A percentile compares a stretch with the other conserved stretches of the same genome.
Conservation (phyloP, 805 yeast species). For the Suhomyces emberorum region DNA sequence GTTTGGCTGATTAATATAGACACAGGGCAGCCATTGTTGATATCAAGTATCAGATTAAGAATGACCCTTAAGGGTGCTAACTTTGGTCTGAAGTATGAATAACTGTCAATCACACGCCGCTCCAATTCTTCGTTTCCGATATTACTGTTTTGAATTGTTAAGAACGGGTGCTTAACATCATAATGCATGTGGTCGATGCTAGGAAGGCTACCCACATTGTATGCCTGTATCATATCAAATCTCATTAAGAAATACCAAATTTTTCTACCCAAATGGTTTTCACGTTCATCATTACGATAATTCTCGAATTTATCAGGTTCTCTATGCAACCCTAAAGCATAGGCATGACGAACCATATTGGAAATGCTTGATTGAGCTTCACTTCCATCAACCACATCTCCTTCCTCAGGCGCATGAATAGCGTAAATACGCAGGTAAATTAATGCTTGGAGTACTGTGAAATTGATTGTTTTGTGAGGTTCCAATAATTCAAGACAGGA, state of each 20-base stretch:
- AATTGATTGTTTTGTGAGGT: constrained; percentile 8
- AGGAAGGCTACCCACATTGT: constrained; percentile 17
- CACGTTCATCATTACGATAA: constrained; percentile 28
- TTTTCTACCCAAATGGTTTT: constrained; percentile 52
- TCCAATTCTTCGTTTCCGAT: constrained; percentile 14
- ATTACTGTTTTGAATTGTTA: constrained; percentile 12
- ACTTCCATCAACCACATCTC: constrained; percentile 12
- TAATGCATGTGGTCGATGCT: constrained; percentile 7
- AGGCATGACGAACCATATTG: constrained; percentile 18
- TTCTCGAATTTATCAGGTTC: constrained; percentile 20
- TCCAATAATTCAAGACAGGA: constrained; percentile 20
- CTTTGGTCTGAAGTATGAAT: constrained; percentile 6
- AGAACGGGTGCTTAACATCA: constrained; percentile 14
- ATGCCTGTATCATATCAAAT: constrained; percentile 8
- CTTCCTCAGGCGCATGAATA: constrained; percentile 13
- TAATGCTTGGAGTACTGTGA: constrained; percentile 11
- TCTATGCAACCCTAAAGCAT: constrained; percentile 19
- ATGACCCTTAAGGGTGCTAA: constrained; percentile 9
- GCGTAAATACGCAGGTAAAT: constrained; percentile 10
- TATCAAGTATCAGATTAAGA: constrained; percentile 12
- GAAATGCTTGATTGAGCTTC: constrained; percentile 9
- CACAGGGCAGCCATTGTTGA: constrained; percentile 12
- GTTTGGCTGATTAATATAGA: constrained; percentile 9
- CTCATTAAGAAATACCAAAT: constrained; percentile 52
- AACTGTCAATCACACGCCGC: constrained; percentile 7